These are phyloP conservation scores for Phytomonas francai DNA, from an alignment of 208 protist species.

Conservation along the genomic window DNA sequence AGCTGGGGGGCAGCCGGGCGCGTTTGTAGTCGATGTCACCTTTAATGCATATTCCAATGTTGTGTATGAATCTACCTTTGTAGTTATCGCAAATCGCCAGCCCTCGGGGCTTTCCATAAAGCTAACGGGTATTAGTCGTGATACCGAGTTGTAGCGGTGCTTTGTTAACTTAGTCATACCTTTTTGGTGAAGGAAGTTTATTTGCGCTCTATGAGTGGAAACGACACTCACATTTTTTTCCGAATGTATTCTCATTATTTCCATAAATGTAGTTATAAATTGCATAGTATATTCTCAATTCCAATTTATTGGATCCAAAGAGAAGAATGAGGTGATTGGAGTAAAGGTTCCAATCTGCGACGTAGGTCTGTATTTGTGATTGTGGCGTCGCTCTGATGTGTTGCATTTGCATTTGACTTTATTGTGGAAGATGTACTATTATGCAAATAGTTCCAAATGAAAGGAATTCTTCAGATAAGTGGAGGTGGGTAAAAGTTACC, in stretches of 20 bases:
- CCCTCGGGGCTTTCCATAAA: constrained; percentile 28
- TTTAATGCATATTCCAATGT: constrained; percentile 67
- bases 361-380: background rate
- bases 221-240: background rate
- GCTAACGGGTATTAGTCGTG: constrained; percentile 69
- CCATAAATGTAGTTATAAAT: background rate
- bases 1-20: constrained; percentile 54
- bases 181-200: background rate
- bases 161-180: background rate
- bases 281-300: background rate
- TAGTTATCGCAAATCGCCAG: constrained; percentile 39
- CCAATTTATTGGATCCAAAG: background rate
- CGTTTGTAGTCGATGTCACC: constrained; percentile 25
- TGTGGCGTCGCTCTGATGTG: background rate
- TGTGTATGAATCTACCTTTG: constrained; percentile 58
- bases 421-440: background rate
- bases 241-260: constrained; percentile 3
- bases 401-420: background rate
- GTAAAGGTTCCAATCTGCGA: background rate
- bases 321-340: background rate
- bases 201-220: background rate
- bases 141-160: constrained; percentile 55
- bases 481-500: background rate
- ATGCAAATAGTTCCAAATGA: background rate
- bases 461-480: background rate